These are phyloP conservation scores for Monosiga brevicollis DNA, from an alignment of 78 protist species.

Conservation along the genomic window DNA sequence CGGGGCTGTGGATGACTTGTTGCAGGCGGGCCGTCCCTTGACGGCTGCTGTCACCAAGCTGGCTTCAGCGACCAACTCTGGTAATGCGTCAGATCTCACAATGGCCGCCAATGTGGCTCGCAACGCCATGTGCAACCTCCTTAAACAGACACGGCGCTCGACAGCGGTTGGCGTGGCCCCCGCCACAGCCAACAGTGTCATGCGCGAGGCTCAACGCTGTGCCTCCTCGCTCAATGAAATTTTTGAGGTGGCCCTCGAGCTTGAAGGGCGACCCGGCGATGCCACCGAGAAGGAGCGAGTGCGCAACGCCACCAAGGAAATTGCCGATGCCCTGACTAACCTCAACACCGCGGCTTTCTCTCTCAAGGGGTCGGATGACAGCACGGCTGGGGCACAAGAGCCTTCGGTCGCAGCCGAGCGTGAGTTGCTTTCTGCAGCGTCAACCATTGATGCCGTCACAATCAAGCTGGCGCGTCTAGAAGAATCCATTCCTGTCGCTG, in stretches of 20 bases:
- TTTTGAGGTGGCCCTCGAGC: neutral
- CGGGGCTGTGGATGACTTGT: neutral
- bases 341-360: conserved; percentile 8
- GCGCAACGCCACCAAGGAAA: neutral
- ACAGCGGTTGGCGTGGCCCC: neutral
- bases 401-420: conserved; percentile 23
- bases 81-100: neutral
- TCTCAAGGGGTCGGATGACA: conserved; percentile 34
- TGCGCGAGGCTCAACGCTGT: neutral
- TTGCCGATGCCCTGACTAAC: conserved; percentile 8
- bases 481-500: neutral
- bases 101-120: neutral
- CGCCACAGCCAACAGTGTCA: neutral
- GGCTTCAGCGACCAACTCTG: conserved; percentile 1
- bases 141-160: neutral
- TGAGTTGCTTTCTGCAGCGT: conserved; percentile 31
- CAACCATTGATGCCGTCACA: conserved; percentile 32
- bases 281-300: neutral
- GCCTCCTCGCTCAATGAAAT: neutral
- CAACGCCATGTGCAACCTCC: conserved; percentile 11
- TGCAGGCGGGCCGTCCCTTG: neutral
- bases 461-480: conserved; percentile 26
- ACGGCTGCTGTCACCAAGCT: neutral
- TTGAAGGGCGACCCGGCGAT: neutral
- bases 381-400: conserved; percentile 26